phyloP scores from a whole-genome alignment of 345 rosid species.

The Eucalyptus erythrocorys region DNA sequence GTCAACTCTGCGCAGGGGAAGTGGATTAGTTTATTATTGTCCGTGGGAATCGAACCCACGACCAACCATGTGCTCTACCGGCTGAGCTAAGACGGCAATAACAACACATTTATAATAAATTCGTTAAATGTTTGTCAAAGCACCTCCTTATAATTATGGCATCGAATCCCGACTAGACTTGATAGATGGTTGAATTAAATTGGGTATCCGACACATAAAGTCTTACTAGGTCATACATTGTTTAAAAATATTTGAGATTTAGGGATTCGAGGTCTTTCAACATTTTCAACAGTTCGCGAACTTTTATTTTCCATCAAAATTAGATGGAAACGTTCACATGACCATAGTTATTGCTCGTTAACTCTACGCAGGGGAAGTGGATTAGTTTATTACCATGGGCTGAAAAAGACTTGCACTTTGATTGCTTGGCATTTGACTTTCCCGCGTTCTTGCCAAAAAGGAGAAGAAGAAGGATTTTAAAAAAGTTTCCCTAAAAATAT shows the following conservation, averaged over 20 bases:
- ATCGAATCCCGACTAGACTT: not conserved
- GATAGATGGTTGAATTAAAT: not conserved
- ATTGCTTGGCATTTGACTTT: not conserved
- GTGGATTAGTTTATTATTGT: too few species aligned
- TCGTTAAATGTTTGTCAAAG: not conserved
- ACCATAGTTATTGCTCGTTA: not conserved
- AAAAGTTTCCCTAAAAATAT: too few species aligned
- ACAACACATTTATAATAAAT: accelerated
- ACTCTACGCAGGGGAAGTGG: too few species aligned
- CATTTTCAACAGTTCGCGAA: not conserved
- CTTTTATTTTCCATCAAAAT: not conserved
- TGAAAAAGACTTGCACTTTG: not conserved
- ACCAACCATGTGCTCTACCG: conserved; percentile 82
- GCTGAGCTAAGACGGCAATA: conserved; percentile 58
- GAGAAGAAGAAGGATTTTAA: not conserved
- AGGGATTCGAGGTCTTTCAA: not conserved
- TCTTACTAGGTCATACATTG: not conserved
- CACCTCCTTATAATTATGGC: not conserved
- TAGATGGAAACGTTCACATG: not conserved
- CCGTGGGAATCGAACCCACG: conserved; percentile 81
- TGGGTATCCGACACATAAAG: not conserved
- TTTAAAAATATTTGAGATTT: not conserved
- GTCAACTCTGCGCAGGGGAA: not conserved
- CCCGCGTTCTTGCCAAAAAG: not conserved
- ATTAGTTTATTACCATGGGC: too few species aligned